These are phyloP conservation scores for Selaginella tamariscina DNA, from an alignment of 75 land plant species.

Conservation along the genomic window DNA sequence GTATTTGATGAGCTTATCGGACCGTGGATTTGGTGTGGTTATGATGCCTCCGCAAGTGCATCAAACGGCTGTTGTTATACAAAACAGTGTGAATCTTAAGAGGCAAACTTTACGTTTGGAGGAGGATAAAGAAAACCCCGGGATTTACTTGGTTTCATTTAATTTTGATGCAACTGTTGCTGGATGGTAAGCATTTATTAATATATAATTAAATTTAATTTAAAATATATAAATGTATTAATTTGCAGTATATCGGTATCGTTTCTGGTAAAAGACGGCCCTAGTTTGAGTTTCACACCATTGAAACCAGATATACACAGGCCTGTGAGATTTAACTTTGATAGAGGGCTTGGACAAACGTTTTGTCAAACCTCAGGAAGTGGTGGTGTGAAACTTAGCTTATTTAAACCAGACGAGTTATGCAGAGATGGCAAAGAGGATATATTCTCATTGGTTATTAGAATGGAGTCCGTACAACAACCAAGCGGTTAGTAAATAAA, in stretches of 20 bases:
- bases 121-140: conserved; percentile 15
- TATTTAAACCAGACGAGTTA: not conserved
- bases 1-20: not conserved
- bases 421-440: not conserved
- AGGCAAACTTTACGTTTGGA: conserved; percentile 13
- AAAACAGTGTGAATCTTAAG: conserved; percentile 14
- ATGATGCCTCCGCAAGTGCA: not conserved
- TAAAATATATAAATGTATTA: no score
- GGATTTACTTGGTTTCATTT: conserved; percentile 15
- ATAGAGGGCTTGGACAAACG: not conserved
- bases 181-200: conserved; percentile 12
- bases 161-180: conserved; percentile 13
- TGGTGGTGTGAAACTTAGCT: not conserved
- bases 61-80: not conserved
- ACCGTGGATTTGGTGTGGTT: not conserved
- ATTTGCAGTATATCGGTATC: not conserved
- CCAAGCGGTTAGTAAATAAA: not conserved
- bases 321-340: not conserved
- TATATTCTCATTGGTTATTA: not conserved
- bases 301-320: not conserved
- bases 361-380: not conserved
- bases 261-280: not conserved
- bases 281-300: not conserved
- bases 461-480: not conserved
- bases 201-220: no score